Conservation (phyloP, 1,284 basidiomycete genomes). For the Pseudozyma hubeiensis region DNA sequence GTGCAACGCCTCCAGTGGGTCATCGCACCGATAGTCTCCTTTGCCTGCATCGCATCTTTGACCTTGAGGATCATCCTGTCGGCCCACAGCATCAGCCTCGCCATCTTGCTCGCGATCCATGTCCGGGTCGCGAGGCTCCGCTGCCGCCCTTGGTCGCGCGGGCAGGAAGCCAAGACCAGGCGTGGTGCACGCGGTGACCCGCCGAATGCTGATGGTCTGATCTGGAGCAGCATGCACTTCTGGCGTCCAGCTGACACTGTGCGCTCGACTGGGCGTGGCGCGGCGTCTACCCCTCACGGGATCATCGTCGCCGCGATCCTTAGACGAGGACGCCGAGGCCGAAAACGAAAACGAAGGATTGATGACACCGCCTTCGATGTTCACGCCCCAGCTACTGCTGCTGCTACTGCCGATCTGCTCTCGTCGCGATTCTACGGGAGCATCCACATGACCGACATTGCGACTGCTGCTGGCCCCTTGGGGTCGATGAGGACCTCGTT, state of each 20-base stretch:
- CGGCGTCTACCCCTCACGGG: conserved; percentile 17
- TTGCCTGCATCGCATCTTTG: background rate
- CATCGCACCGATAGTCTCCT: conserved; percentile 26
- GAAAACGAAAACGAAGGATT: conserved; percentile 27
- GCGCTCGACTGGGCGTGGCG: conserved; percentile 5
- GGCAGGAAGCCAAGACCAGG: conserved; percentile 41
- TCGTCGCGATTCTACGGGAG: conserved; percentile 4
- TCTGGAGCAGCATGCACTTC: conserved; percentile 29
- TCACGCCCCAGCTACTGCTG: conserved; percentile 10
- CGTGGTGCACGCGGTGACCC: conserved; percentile 35
- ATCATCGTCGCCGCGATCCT: conserved; percentile 10
- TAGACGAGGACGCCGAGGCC: background rate
- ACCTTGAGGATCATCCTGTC: background rate
- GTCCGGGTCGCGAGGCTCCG: conserved; percentile 46
- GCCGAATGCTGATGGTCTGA: conserved; percentile 49
- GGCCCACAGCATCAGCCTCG: conserved; percentile 6
- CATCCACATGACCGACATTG: conserved; percentile 13
- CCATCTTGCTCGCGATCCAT: conserved; percentile 16
- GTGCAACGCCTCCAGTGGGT: conserved; percentile 43
- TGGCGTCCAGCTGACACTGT: conserved; percentile 33
- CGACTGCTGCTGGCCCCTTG: conserved; percentile 1
- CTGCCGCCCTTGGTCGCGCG: conserved; percentile 31
- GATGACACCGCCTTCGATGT: conserved; percentile 19
- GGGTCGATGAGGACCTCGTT: conserved; percentile 50
- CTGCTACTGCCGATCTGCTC: background rate